phyloP scores from a whole-genome alignment of 2,329 filamentous ascomycete genomes.

The Arthrobotrys conoides region DNA sequence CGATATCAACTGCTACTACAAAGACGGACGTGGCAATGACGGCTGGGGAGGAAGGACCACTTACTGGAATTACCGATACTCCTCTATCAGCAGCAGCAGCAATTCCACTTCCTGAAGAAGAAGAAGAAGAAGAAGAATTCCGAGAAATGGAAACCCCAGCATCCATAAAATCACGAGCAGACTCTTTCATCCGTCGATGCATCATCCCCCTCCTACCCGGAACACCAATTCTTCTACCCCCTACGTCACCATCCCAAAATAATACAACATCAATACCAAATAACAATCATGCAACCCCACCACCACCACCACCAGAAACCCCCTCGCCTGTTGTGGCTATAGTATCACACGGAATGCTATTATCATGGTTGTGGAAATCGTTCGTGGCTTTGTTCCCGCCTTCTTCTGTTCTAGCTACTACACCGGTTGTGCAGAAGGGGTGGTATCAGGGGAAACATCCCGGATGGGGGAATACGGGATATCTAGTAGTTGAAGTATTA shows the following conservation, averaged over 20 bases:
- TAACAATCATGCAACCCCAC: slow-evolving; percentile 32
- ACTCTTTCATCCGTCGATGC: slow-evolving; percentile 76
- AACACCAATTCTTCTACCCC: slow-evolving; percentile 11
- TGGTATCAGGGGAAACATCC: slow-evolving; percentile 59
- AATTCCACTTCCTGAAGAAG: slow-evolving; percentile 35
- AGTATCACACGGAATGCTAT: slow-evolving; percentile 86
- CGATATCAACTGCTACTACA: too few species aligned
- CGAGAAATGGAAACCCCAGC: slow-evolving; percentile 77
- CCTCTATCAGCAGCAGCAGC: not conserved
- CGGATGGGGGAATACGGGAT: slow-evolving; percentile 78
- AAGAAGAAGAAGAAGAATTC: slow-evolving; percentile 68
- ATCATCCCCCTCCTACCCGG: slow-evolving; percentile 71
- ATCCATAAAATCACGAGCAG: slow-evolving; percentile 76
- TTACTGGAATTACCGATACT: not conserved
- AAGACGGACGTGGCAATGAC: slow-evolving; percentile 48
- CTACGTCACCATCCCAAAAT: slow-evolving; percentile 63
- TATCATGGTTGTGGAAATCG: slow-evolving; percentile 77
- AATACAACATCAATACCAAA: slow-evolving; percentile 63
- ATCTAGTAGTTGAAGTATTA: slow-evolving; percentile 70
- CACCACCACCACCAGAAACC: slow-evolving; percentile 14
- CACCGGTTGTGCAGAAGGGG: slow-evolving; percentile 62
- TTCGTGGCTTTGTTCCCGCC: slow-evolving; percentile 73
- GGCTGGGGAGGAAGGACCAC: slow-evolving; percentile 29
- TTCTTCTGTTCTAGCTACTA: slow-evolving; percentile 60
- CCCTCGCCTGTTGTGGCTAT: slow-evolving; percentile 72